A percentile compares a stretch with the other conserved stretches of the same genome.
phyloP scores from a whole-genome alignment of 2,329 filamentous ascomycete species.

The Diaporthe eres region DNA sequence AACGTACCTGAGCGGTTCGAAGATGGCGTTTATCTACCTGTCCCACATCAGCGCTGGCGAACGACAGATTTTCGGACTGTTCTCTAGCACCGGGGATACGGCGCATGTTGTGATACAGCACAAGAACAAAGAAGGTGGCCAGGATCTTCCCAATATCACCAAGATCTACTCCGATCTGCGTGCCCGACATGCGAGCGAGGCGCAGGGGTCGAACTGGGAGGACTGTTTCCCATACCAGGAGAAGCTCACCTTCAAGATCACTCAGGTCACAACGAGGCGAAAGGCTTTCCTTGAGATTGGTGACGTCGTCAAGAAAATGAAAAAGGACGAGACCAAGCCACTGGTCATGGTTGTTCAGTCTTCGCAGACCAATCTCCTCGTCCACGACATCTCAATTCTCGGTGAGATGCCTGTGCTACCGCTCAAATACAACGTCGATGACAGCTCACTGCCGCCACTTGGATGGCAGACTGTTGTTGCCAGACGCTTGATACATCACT shows the following conservation, averaged over 20 bases:
- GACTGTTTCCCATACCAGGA: slow-evolving; percentile 90
- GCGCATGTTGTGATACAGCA: slow-evolving; percentile 93
- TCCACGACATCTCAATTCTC: slow-evolving; percentile 87
- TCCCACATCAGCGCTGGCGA: slow-evolving; percentile 95
- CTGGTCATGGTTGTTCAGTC: slow-evolving; percentile 92
- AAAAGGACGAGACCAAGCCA: slow-evolving; percentile 84
- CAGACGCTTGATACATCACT: slow-evolving; percentile 88
- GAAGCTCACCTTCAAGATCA: slow-evolving; percentile 86
- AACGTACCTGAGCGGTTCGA: slow-evolving; percentile 81
- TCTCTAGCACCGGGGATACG: slow-evolving; percentile 84
- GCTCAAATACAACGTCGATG: slow-evolving; percentile 84
- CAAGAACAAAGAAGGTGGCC: slow-evolving; percentile 79
- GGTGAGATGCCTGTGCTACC: slow-evolving; percentile 88
- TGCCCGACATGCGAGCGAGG: slow-evolving; percentile 73
- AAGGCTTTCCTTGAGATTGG: slow-evolving; percentile 91
- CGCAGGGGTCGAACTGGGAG: slow-evolving; percentile 79
- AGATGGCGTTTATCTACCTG: slow-evolving; percentile 88
- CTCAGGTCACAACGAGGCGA: slow-evolving; percentile 88
- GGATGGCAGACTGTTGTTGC: slow-evolving; percentile 95
- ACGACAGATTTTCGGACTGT: slow-evolving; percentile 91
- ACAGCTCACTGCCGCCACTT: slow-evolving; percentile 89
- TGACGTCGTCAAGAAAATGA: slow-evolving; percentile 91
- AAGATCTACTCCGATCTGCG: slow-evolving; percentile 89
- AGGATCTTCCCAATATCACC: slow-evolving; percentile 90
- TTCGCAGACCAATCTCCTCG: slow-evolving; percentile 82